Percentiles rank a stretch among this genome's conserved stretches.
These are phyloP conservation scores for Fomitopsis palustris DNA, from an alignment of 1,284 basidiomycete species.

Conservation along the genomic window DNA sequence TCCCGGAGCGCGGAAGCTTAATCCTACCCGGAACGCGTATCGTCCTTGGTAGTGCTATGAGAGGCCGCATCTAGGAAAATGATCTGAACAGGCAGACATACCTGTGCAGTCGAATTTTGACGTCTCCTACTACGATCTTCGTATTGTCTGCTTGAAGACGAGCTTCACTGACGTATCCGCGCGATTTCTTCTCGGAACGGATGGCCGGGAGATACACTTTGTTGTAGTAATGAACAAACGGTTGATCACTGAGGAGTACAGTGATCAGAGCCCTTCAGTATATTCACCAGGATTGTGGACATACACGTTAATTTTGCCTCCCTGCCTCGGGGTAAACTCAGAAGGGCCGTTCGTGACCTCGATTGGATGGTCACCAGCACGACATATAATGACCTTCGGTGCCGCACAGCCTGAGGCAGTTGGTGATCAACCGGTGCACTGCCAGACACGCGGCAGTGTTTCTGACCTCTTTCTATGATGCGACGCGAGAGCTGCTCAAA, in stretches of 20 bases:
- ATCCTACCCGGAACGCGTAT: conserved; percentile 5
- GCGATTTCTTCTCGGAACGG: not conserved
- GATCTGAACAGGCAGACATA: not conserved
- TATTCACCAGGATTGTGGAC: not conserved
- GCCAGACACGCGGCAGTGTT: not conserved
- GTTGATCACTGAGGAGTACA: not conserved
- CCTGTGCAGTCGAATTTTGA: not conserved
- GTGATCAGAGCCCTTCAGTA: not conserved
- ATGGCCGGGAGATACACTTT: not conserved
- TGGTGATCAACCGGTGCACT: not conserved
- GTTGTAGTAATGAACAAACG: conserved; percentile 3
- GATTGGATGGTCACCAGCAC: not conserved
- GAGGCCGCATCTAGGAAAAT: not conserved
- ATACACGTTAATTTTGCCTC: not conserved
- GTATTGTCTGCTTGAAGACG: not conserved
- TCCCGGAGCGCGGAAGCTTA: not conserved
- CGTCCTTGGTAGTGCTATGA: not conserved
- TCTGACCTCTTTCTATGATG: not conserved
- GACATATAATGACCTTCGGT: not conserved
- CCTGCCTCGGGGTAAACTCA: not conserved
- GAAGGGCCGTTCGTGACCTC: not conserved
- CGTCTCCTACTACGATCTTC: not conserved
- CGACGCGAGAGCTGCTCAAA: not conserved
- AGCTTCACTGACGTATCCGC: not conserved
- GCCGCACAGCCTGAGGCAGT: not conserved